Percentiles rank a stretch among this genome's conserved stretches.
These are phyloP conservation scores for Phytophthora agathidicida DNA, from an alignment of 352 stramenopile genomes.

Conservation along the genomic window DNA sequence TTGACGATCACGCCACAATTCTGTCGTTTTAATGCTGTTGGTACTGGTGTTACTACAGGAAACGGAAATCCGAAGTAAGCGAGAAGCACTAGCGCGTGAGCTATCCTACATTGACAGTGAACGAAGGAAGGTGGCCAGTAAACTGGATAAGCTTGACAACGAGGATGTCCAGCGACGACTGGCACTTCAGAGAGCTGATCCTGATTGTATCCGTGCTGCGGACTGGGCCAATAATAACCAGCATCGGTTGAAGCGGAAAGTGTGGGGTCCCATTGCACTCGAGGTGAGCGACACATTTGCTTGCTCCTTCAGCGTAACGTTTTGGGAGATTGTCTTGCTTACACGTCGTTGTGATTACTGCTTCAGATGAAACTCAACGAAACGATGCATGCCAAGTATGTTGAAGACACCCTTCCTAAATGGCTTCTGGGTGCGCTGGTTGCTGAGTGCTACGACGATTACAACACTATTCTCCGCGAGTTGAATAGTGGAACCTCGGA, in stretches of 20 bases:
- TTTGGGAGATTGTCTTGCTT: too few species aligned
- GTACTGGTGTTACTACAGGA: too few species aligned
- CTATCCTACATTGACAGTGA: conserved; percentile 56
- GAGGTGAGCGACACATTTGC: conserved; percentile 42
- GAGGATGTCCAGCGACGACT: conserved; percentile 74
- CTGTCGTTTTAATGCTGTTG: conserved; percentile 1
- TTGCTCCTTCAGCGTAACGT: too few species aligned
- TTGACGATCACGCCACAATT: neutral
- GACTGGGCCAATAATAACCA: conserved; percentile 83
- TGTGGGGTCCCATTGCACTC: conserved; percentile 83
- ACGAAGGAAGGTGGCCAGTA: conserved; percentile 53
- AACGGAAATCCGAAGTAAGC: conserved; percentile 72
- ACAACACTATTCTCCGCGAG: conserved; percentile 75
- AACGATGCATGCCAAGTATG: conserved; percentile 79
- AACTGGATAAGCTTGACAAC: conserved; percentile 74
- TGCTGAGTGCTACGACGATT: conserved; percentile 82
- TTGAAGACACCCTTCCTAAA: conserved; percentile 85
- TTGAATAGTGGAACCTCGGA: conserved; percentile 55
- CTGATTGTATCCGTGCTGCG: conserved; percentile 72
- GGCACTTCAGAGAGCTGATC: conserved; percentile 61
- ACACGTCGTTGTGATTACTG: neutral
- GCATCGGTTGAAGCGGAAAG: conserved; percentile 69
- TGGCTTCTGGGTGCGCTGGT: conserved; percentile 80
- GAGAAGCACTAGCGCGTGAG: conserved; percentile 58
- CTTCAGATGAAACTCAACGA: conserved; percentile 80